phyloP scores from a whole-genome alignment of 2,329 filamentous ascomycete species.

The Hymenoscyphus albidus region DNA sequence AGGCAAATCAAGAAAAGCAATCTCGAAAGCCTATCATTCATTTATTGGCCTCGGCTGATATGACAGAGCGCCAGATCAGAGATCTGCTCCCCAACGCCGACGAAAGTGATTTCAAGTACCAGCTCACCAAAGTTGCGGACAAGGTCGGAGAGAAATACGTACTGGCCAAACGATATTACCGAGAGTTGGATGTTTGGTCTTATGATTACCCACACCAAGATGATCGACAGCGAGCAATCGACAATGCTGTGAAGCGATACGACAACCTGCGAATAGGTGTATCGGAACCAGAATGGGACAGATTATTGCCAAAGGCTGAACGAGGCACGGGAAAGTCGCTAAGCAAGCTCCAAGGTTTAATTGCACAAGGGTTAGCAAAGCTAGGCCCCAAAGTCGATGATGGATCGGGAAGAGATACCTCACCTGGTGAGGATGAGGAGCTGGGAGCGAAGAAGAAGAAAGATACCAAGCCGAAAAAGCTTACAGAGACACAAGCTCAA shows the following conservation, averaged over 20 bases:
- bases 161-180: conserved; percentile 56
- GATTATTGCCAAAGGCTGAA: conserved; percentile 53
- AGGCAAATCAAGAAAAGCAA: conserved; percentile 51
- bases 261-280: conserved; percentile 55
- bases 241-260: conserved; percentile 57
- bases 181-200: conserved; percentile 61
- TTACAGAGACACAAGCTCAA: conserved; percentile 50
- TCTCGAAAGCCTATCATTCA: conserved; percentile 54
- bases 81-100: conserved; percentile 46
- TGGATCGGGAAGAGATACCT: conserved; percentile 41
- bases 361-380: conserved; percentile 53
- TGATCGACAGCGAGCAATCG: conserved; percentile 56
- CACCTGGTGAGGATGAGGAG: conserved; percentile 40
- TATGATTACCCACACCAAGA: conserved; percentile 53
- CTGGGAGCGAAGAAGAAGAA: conserved; percentile 27
- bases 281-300: conserved; percentile 58
- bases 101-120: conserved; percentile 50
- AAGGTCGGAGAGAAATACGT: conserved; percentile 50
- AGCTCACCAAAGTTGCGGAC: conserved; percentile 57
- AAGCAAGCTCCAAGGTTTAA: conserved; percentile 57
- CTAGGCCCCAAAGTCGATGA: conserved; percentile 49
- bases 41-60: conserved; percentile 54
- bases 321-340: conserved; percentile 57
- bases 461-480: conserved; percentile 54
- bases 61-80: conserved; percentile 46